Evolutionary conservation across 345 rosid species (phyloP).

Genomic region (Chamaenerion angustifolium): DNA sequence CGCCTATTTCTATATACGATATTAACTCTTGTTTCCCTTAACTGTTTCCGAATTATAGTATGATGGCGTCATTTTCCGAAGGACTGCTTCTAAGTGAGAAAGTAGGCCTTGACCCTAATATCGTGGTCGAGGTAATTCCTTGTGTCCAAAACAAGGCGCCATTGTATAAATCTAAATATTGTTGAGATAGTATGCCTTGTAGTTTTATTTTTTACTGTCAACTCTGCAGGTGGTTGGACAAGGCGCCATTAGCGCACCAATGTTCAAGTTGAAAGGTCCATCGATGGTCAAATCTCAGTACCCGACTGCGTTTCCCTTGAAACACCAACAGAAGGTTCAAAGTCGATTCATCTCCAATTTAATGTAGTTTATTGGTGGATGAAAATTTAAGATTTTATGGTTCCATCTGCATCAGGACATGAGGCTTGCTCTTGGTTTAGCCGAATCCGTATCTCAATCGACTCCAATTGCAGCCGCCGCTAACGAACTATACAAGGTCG

Average conservation of each 20-base stretch:
- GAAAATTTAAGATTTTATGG: not conserved
- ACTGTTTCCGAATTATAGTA: conserved; percentile 29
- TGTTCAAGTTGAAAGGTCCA: conserved; percentile 83
- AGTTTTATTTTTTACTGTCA: not conserved
- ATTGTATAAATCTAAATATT: conserved; percentile 11
- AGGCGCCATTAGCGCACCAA: conserved; percentile 89
- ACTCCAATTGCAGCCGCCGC: conserved; percentile 89
- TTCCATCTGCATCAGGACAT: conserved; percentile 42
- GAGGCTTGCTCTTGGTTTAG: conserved; percentile 80
- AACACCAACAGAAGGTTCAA: conserved; percentile 89
- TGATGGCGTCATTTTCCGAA: conserved; percentile 92
- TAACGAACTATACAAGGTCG: conserved; percentile 76
- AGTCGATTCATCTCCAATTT: not conserved
- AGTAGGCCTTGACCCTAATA: conserved; percentile 77
- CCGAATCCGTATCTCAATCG: conserved; percentile 79
- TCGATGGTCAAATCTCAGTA: conserved; percentile 64
- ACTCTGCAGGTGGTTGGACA: conserved; percentile 56
- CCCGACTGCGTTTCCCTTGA: conserved; percentile 80
- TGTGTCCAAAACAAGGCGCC: conserved; percentile 38
- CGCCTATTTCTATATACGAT: conserved; percentile 2
- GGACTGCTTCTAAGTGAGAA: conserved; percentile 74
- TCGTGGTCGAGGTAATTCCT: conserved; percentile 53
- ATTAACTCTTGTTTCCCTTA: conserved; percentile 6
- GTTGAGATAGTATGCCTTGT: not conserved
- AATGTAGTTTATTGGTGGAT: not conserved